Percentiles rank a stretch among this genome's conserved stretches.
phyloP scores from a whole-genome alignment of 352 stramenopile genomes.

The Pythium grandisporangium region DNA sequence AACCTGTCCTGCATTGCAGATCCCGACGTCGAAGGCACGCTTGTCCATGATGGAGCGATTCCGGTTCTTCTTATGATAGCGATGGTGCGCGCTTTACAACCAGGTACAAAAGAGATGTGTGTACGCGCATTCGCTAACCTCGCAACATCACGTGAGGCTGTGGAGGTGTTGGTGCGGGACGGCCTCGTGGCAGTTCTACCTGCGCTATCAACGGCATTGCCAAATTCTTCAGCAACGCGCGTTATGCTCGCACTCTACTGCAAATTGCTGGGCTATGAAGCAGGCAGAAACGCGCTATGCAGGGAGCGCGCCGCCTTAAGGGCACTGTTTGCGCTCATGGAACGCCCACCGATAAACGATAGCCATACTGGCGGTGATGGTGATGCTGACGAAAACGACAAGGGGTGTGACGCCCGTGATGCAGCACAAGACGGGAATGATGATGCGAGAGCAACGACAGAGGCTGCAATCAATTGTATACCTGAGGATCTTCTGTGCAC shows the following conservation, averaged over 20 bases:
- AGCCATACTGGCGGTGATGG: constrained; percentile 1
- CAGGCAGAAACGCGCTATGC: constrained; percentile 35
- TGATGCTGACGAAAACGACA: background rate
- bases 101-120: constrained; percentile 61
- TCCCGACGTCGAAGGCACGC: constrained; percentile 17
- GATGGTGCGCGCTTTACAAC: constrained; percentile 57
- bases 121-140: constrained; percentile 58
- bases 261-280: constrained; percentile 37
- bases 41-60: constrained; percentile 53
- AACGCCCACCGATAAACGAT: too few relatives aligned
- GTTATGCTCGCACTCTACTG: too few relatives aligned
- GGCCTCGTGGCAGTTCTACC: constrained; percentile 62
- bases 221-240: constrained; percentile 27
- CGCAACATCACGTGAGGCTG: constrained; percentile 40
- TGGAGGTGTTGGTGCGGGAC: constrained; percentile 52
- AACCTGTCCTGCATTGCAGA: constrained; percentile 56
- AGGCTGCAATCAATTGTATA: constrained; percentile 10
- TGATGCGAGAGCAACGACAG: too few relatives aligned
- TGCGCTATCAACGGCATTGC: constrained; percentile 14
- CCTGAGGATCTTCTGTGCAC: constrained; percentile 40
- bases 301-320: constrained; percentile 29
- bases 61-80: constrained; percentile 72
- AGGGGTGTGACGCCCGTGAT: constrained; percentile 3
- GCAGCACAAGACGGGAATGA: too few relatives aligned
- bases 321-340: constrained; percentile 43